A percentile compares a stretch with the other conserved stretches of the same genome.
Evolutionary conservation across 148 eudicot species (phyloP).

Genomic region (Pharnaceum exiguum): DNA sequence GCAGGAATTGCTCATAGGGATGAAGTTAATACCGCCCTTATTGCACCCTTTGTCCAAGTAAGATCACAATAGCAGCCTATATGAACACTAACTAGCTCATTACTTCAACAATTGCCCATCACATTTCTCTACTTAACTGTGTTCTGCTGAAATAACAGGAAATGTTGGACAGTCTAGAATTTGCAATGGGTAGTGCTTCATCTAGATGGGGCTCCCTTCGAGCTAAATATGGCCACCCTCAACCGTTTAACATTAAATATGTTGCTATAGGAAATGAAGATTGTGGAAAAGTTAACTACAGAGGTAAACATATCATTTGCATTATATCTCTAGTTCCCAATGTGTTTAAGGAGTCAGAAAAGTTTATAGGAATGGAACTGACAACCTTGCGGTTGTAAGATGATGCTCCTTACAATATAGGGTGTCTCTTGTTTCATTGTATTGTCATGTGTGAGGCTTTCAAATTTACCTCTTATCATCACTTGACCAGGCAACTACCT

Average conservation of each 20-base stretch:
- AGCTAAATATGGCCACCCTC: slow-evolving; percentile 68
- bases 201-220: slow-evolving; percentile 80
- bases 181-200: slow-evolving; percentile 63
- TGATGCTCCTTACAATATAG: too few relatives aligned
- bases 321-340: too few relatives aligned
- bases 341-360: too few relatives aligned
- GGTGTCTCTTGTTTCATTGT: too few relatives aligned
- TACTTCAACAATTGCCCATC: too few relatives aligned
- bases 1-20: slow-evolving; percentile 50
- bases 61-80: neutral
- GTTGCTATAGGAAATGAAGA: slow-evolving; percentile 82
- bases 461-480: too few relatives aligned
- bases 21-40: slow-evolving; percentile 36
- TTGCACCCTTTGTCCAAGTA: slow-evolving; percentile 59
- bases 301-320: slow-evolving; percentile 28
- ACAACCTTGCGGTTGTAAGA: too few relatives aligned
- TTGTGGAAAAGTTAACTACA: slow-evolving; percentile 43
- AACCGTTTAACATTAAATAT: slow-evolving; percentile 66
- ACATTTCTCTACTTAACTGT: neutral
- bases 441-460: too few relatives aligned
- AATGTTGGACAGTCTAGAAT: slow-evolving; percentile 70
- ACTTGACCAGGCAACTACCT: slow-evolving; percentile 50
- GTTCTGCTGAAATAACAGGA: slow-evolving; percentile 27
- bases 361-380: too few relatives aligned
- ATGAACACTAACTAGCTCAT: too few relatives aligned